A percentile compares a stretch with the other conserved stretches of the same genome.
Conservation (phyloP, 768 basidiomycete genomes). For the Lentinus brumalis region DNA sequence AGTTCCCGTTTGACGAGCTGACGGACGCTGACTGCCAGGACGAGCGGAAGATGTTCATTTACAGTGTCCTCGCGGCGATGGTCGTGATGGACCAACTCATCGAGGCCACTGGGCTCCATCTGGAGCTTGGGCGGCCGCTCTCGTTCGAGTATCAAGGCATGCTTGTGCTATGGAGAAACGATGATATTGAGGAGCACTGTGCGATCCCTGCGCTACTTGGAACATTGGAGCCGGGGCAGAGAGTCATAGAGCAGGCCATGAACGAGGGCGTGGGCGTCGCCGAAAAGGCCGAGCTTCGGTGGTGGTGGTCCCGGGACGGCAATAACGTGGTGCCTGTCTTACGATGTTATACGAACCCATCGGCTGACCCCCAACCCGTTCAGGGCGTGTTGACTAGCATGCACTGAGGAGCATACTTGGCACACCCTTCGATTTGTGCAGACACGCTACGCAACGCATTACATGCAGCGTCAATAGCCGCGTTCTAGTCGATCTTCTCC, state of each 20-base stretch:
- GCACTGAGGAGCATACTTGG: neutral
- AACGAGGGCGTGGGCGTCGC: neutral
- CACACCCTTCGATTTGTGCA: too few relatives aligned
- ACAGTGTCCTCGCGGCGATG: too few relatives aligned
- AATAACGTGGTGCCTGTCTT: neutral
- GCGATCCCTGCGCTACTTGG: neutral
- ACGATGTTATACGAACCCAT: neutral
- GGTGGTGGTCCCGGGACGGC: neutral
- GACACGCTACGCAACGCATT: too few relatives aligned
- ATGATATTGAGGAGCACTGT: neutral
- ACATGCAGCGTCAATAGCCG: too few relatives aligned
- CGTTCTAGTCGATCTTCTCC: too few relatives aligned
- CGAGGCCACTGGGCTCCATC: neutral
- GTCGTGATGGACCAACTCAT: neutral
- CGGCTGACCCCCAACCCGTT: neutral
- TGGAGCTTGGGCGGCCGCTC: neutral
- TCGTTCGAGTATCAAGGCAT: neutral
- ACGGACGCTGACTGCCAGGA: neutral
- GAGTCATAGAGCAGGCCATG: neutral
- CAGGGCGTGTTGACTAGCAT: neutral
- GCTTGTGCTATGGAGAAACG: neutral
- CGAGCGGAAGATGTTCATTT: neutral
- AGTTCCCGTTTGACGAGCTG: neutral
- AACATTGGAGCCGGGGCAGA: neutral
- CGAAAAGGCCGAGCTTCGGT: neutral